Conservation (phyloP, 208 protist genomes). For the Acanthamoeba royreba region DNA sequence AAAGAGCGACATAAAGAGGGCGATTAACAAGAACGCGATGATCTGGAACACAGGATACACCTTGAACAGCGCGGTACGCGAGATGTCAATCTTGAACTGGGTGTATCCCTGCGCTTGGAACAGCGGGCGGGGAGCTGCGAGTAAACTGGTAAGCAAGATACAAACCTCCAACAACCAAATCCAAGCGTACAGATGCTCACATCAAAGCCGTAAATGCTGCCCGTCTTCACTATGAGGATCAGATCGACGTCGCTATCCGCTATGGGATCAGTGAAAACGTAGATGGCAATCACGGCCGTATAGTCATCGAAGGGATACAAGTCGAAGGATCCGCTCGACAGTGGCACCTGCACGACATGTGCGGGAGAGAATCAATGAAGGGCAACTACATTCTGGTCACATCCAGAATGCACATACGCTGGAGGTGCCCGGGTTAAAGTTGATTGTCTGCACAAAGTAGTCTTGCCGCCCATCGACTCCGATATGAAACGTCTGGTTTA, state of each 20-base stretch:
- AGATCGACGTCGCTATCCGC: background rate
- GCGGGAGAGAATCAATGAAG: background rate
- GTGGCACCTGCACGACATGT: background rate
- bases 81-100: background rate
- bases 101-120: background rate
- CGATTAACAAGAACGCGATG: background rate
- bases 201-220: background rate
- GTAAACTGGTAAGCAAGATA: background rate
- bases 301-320: conserved; percentile 11
- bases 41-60: background rate
- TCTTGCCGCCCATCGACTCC: background rate
- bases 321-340: background rate
- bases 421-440: background rate
- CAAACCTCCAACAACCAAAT: background rate
- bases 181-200: background rate
- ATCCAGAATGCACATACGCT: background rate
- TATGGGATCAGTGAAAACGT: background rate
- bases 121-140: background rate
- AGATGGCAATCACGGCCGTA: background rate
- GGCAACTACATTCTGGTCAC: no score
- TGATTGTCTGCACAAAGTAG: no score
- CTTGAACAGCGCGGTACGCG: background rate
- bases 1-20: background rate
- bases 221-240: background rate
- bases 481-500: background rate